Base-by-base conservation (phyloP, 2,329 filamentous ascomycete genomes). In the Biscogniauxia sp. region DNA sequence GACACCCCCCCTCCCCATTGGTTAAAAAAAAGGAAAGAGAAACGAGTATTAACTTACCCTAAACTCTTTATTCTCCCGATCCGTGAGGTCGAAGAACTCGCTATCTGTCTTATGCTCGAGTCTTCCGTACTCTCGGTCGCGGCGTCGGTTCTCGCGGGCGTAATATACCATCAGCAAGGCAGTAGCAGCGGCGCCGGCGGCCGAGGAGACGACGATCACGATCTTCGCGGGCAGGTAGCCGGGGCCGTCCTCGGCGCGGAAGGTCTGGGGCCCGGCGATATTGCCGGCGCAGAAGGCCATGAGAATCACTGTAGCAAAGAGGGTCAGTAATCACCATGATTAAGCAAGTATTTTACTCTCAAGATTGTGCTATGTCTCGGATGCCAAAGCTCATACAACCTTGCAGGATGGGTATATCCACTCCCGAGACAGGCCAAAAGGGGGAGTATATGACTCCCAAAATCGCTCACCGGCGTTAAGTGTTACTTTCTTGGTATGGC, bases 401-500 rank as follows among this genome's bases (percentile, higher is more conserved):
- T 23, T 23, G 2, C 23, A 23, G 23, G 23, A 23, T 23, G 23
- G 23, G 23, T 3, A 23, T 23, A 23, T 23, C 5, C 23, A 23
- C 23, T 23, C 23, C 23, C 23, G 23, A 23, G 23, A 23, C 23
- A 23, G 23, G 23, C 23, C 2, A 23, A 23, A 23, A 23, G 23
- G 23, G 23, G 5, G 23, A 3, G 23, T 23, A 23, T 3, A 23
- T 5, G 23, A 5, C 23, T 23, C 23, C 23, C 23, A 23, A 23
- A 23, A 23, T 5, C 23, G 5, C 23, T 23, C 23, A 23, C 23
- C 60, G 1, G 80, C 80, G 5, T 80, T 80, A 28, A 82, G 78
- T 0, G 78, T 82, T n/a, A 77, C 81, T 70, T 80, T 84, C 73
- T 80, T 84, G 23, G 78, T 85, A 63, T 82, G 82, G 1, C 81